phyloP scores from a whole-genome alignment of 2,329 filamentous ascomycete species.

The Fusarium chuoi region DNA sequence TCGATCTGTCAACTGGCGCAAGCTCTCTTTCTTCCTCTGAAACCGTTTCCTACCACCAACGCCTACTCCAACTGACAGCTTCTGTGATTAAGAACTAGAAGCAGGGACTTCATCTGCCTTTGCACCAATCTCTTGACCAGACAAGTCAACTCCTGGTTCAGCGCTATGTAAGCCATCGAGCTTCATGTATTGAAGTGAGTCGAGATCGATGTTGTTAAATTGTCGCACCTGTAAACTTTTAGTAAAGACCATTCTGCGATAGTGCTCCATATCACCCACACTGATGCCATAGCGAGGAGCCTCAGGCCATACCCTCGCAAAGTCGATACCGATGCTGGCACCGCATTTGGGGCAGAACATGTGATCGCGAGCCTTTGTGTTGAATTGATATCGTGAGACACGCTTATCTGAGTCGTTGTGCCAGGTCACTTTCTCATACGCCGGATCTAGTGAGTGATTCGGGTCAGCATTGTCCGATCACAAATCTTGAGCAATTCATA shows the following conservation, averaged over 20 bases:
- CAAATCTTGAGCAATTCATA: slow-evolving; percentile 20
- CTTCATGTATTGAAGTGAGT: slow-evolving; percentile 50
- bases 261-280: slow-evolving; percentile 44
- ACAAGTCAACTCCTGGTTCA: slow-evolving; percentile 50
- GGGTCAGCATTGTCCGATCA: not conserved
- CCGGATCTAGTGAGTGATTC: slow-evolving; percentile 47
- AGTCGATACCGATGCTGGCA: slow-evolving; percentile 59
- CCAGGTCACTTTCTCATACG: slow-evolving; percentile 54
- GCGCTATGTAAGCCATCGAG: slow-evolving; percentile 51
- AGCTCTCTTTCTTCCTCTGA: not conserved
- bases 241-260: not conserved
- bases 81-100: slow-evolving; percentile 4
- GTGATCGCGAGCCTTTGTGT: slow-evolving; percentile 59
- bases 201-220: slow-evolving; percentile 55
- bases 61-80: not conserved
- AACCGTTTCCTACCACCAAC: not conserved
- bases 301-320: slow-evolving; percentile 43
- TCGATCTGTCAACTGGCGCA: slow-evolving; percentile 25
- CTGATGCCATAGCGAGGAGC: slow-evolving; percentile 54
- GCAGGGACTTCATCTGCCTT: slow-evolving; percentile 10
- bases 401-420: slow-evolving; percentile 51
- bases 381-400: slow-evolving; percentile 52
- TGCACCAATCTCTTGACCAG: slow-evolving; percentile 43
- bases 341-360: slow-evolving; percentile 62
- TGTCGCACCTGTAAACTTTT: slow-evolving; percentile 51